phyloP scores from a whole-genome alignment of 352 stramenopile genomes.

The Peronospora belbahrii region DNA sequence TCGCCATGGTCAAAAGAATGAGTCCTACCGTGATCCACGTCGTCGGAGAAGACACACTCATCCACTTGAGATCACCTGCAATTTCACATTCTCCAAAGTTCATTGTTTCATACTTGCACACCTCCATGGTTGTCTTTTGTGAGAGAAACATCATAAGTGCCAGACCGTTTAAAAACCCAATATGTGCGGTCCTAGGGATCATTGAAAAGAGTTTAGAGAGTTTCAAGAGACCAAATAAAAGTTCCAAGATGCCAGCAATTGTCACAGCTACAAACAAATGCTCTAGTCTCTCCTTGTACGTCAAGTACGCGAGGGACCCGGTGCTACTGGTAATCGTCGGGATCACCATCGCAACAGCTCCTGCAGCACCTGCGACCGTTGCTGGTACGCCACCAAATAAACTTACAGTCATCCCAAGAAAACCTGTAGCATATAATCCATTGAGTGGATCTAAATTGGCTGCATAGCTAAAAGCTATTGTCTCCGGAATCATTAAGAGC shows the following conservation, averaged over 20 bases:
- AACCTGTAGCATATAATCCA: conserved; percentile 88
- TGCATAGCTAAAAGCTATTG: conserved; percentile 90
- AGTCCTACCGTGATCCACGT: conserved; percentile 64
- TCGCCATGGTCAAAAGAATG: conserved; percentile 72
- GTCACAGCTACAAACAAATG: conserved; percentile 87
- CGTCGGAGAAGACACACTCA: conserved; percentile 42
- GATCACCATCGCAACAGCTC: conserved; percentile 89
- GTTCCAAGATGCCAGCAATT: conserved; percentile 79
- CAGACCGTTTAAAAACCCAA: conserved; percentile 94
- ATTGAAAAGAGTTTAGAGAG: conserved; percentile 89
- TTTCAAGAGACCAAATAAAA: conserved; percentile 70
- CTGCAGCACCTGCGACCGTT: conserved; percentile 84
- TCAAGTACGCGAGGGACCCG: conserved; percentile 43
- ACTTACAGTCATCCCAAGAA: conserved; percentile 84
- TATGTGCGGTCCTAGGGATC: conserved; percentile 91
- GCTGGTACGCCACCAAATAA: conserved; percentile 83
- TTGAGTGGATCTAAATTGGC: conserved; percentile 83
- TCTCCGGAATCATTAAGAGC: conserved; percentile 91
- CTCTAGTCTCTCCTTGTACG: conserved; percentile 59
- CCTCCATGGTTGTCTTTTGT: conserved; percentile 89
- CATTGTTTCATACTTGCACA: conserved; percentile 45
- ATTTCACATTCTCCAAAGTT: conserved; percentile 75
- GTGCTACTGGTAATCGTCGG: conserved; percentile 61
- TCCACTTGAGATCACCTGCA: conserved; percentile 60
- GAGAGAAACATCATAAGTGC: conserved; percentile 92